Conservation (phyloP, 805 yeast species). For the Metschnikowia lochheadii region DNA sequence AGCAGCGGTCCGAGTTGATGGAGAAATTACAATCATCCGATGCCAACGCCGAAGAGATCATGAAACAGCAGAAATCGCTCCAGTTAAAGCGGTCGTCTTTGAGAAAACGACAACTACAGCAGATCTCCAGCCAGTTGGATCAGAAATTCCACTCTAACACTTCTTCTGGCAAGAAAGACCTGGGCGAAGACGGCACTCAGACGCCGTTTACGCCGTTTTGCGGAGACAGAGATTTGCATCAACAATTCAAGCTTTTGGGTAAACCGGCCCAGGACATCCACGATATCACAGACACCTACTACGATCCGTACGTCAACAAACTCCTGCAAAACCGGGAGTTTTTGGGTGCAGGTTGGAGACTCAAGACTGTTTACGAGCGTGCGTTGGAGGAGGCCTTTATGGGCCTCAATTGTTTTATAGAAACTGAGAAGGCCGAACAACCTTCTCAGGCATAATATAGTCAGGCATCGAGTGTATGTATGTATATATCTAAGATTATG, state of each 20-base stretch:
- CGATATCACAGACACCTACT: conserved; percentile 40
- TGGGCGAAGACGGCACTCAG: conserved; percentile 16
- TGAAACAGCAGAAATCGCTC: conserved; percentile 33
- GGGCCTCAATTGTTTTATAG: conserved; percentile 81
- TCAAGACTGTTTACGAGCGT: conserved; percentile 65
- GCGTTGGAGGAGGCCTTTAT: conserved; percentile 84
- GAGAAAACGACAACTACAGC: conserved; percentile 56
- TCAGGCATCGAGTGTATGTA: background rate
- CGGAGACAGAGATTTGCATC: conserved; percentile 69
- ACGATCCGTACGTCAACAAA: conserved; percentile 45
- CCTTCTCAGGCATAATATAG: background rate
- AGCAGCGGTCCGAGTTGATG: conserved; percentile 39
- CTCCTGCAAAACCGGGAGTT: conserved; percentile 58
- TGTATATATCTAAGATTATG: too few species aligned
- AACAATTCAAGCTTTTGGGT: conserved; percentile 45
- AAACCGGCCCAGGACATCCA: conserved; percentile 23
- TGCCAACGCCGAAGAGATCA: conserved; percentile 37
- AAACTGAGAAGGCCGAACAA: conserved; percentile 29
- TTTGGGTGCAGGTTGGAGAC: conserved; percentile 81
- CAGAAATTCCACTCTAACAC: conserved; percentile 32
- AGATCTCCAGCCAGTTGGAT: conserved; percentile 55
- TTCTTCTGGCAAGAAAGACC: conserved; percentile 24
- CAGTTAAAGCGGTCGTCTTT: conserved; percentile 60
- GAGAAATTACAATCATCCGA: conserved; percentile 33
- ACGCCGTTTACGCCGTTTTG: conserved; percentile 90